Conservation (phyloP, 2,329 filamentous ascomycete species). For the Onygenales sp. region DNA sequence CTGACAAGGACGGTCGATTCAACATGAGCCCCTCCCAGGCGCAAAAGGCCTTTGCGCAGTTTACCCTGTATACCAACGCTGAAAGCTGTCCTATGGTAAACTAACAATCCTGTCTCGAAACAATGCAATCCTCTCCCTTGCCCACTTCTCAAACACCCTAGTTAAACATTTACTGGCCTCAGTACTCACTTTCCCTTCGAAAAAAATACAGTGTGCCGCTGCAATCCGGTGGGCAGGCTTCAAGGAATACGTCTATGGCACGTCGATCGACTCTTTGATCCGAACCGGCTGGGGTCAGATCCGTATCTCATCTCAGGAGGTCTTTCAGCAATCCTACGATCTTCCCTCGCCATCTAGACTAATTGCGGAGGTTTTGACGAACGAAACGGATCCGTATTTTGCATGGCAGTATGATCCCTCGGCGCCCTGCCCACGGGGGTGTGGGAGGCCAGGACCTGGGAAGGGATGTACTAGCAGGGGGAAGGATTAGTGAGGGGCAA, state of each 20-base stretch:
- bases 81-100: slow-evolving; percentile 47
- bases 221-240: slow-evolving; percentile 49
- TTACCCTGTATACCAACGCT: slow-evolving; percentile 49
- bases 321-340: slow-evolving; percentile 28
- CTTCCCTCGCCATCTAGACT: slow-evolving; percentile 32
- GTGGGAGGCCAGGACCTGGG: slow-evolving; percentile 8
- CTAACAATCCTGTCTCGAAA: not conserved
- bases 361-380: slow-evolving; percentile 37
- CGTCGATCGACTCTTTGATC: slow-evolving; percentile 39
- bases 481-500: no score
- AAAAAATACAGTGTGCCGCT: slow-evolving; percentile 36
- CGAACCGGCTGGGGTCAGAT: slow-evolving; percentile 45
- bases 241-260: slow-evolving; percentile 47
- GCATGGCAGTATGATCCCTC: slow-evolving; percentile 43
- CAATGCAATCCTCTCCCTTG: not conserved
- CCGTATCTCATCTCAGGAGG: slow-evolving; percentile 34
- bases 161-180: not conserved
- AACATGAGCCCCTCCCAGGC: slow-evolving; percentile 33
- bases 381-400: slow-evolving; percentile 48
- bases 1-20: slow-evolving; percentile 37
- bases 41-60: slow-evolving; percentile 34
- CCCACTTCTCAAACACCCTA: not conserved
- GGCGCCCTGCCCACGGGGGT: slow-evolving; percentile 27
- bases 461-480: not conserved
- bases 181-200: no score